Conservation (phyloP, 208 protist genomes). For the Acanthamoeba lenticulata region DNA sequence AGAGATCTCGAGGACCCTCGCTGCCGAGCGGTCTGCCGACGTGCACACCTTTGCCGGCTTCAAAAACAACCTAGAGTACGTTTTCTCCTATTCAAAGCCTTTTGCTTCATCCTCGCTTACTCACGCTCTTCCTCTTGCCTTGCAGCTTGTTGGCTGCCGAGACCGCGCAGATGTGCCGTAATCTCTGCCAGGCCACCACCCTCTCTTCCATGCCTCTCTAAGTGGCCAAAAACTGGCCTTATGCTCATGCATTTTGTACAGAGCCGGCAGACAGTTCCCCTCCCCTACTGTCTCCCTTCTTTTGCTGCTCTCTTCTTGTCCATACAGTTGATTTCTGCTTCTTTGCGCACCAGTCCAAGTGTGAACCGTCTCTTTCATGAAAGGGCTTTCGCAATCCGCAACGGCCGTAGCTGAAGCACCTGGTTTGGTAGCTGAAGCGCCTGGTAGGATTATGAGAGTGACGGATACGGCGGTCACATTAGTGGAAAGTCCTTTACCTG, state of each 20-base stretch:
- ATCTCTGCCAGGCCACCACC: neutral
- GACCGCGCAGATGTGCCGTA: conserved; percentile 32
- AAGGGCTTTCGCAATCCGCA: too few species aligned
- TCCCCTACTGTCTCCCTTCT: too few species aligned
- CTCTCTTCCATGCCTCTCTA: neutral
- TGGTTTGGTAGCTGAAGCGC: too few species aligned
- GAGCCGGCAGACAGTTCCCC: too few species aligned
- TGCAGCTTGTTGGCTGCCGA: neutral
- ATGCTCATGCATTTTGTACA: too few species aligned
- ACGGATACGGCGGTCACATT: too few species aligned
- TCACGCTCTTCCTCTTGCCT: neutral
- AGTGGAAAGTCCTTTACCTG: too few species aligned
- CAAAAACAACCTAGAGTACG: conserved; percentile 4
- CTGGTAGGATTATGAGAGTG: too few species aligned
- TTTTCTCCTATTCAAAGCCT: neutral
- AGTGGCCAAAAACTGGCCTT: too few species aligned
- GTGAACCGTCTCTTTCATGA: too few species aligned
- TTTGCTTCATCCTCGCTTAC: neutral
- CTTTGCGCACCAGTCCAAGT: too few species aligned
- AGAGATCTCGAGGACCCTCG: conserved; percentile 16
- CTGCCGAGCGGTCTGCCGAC: neutral
- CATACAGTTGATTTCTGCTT: neutral
- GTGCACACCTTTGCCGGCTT: neutral
- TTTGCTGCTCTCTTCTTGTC: neutral
- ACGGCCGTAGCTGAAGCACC: too few species aligned